phyloP scores from a whole-genome alignment of 108 stramenopile genomes.

The Nitzschia inconspicua region DNA sequence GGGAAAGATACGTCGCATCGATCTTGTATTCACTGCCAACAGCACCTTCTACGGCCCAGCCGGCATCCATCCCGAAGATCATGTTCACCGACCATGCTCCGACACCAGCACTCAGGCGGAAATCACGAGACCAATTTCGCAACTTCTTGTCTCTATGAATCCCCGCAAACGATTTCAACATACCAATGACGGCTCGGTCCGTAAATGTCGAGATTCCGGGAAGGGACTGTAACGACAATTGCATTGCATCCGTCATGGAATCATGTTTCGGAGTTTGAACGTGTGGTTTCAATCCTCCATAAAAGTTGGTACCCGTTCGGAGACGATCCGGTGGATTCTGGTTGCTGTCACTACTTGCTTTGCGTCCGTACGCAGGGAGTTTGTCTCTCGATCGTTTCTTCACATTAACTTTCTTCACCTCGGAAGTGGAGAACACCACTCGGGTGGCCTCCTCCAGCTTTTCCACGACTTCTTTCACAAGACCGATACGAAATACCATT shows the following conservation, averaged over 20 bases:
- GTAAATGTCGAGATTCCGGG: constrained; percentile 78
- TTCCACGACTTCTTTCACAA: constrained; percentile 67
- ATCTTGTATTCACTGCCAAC: constrained; percentile 91
- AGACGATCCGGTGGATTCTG: neutral
- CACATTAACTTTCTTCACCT: constrained; percentile 14
- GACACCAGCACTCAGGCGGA: constrained; percentile 75
- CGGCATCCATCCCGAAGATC: constrained; percentile 93
- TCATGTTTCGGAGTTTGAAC: constrained; percentile 7
- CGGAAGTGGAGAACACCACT: constrained; percentile 60
- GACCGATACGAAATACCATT: constrained; percentile 88
- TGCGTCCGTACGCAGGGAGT: constrained; percentile 3
- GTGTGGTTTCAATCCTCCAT: neutral
- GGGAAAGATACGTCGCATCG: constrained; percentile 95
- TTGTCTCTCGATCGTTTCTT: constrained; percentile 54
- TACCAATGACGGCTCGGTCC: constrained; percentile 76
- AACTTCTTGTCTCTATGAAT: constrained; percentile 70
- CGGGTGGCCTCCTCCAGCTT: constrained; percentile 72
- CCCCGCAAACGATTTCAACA: constrained; percentile 78
- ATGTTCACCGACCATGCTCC: constrained; percentile 71
- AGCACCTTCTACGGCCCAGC: constrained; percentile 96
- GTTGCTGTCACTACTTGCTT: neutral
- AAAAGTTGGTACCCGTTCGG: neutral
- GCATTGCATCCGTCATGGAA: constrained; percentile 29
- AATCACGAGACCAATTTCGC: constrained; percentile 64
- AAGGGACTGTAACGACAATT: constrained; percentile 59